Base-by-base conservation (phyloP, 2,329 filamentous ascomycete genomes). In the Aureobasidium vineae region DNA sequence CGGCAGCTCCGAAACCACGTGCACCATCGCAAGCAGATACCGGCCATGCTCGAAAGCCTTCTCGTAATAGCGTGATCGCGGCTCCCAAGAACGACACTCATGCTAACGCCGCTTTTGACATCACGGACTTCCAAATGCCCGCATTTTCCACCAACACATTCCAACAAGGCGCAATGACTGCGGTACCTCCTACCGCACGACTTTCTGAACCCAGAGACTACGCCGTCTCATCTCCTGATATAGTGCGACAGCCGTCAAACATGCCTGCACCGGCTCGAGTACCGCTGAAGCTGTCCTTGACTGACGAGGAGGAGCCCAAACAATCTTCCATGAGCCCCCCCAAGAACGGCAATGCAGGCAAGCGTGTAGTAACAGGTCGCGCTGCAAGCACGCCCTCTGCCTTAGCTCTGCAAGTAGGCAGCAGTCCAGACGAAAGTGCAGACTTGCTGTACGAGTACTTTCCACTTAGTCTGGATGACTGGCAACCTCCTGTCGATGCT, bases 401-500 rank as follows among this genome's bases (percentile, higher is more conserved):
- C 0, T 82, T 82, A 67, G 78, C 78, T 0, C 74, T 82, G 49
- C 80, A 81, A 40, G 75, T 81, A 2, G 83, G 82, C 70, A 84
- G 85, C 74, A 88, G 89, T 74, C 83, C 90, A 40, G 79, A 88
- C 70, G 92, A 96, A 72, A 89, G 89, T 71, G 88, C 88, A 0
- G 93, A 97, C 77, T 81, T 93, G 70, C 80, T 97, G 21, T 97
- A 97, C 75, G 93, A 98, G 78, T 97, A 98, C 75, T 97, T 98
- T 70, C 93, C 93, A 0, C 82, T 98, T 19, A 92, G 90, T 57
- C 80, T 97, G 67, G 92, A 97, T 75, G 93, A 97, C 74, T 97
- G 90, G 90, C 92, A 93, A 86, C 90, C 90, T 2, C 92, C 91
- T 0, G 91, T 96, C 3, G 92, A 96, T 77, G 92, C 92, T 5